These are phyloP conservation scores for Nigrograna mackinnonii DNA, from an alignment of 2,329 filamentous ascomycete species.

Conservation along the genomic window DNA sequence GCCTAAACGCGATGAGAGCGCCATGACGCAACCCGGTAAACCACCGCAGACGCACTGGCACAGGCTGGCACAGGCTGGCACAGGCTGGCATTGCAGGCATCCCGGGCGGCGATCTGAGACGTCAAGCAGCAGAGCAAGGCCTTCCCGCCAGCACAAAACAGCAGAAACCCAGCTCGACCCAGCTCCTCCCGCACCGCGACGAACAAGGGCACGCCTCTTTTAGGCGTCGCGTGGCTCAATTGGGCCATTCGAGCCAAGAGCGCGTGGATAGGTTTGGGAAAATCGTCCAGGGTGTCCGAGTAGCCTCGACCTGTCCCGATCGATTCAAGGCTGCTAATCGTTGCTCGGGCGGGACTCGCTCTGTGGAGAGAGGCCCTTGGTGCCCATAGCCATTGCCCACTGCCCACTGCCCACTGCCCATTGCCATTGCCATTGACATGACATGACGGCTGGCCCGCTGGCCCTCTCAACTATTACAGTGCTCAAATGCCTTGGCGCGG, in stretches of 20 bases:
- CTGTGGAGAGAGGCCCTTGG: neutral
- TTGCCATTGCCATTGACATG: neutral
- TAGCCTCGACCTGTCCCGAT: too few species aligned
- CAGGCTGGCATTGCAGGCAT: neutral
- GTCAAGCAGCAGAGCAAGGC: neutral
- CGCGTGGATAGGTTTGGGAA: neutral
- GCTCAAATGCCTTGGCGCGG: too few species aligned
- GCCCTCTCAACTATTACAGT: too few species aligned
- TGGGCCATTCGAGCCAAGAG: neutral
- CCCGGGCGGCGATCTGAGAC: neutral
- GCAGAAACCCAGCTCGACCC: too few species aligned
- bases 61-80: neutral
- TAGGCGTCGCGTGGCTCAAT: neutral
- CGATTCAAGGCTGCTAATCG: too few species aligned
- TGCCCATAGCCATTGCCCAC: neutral
- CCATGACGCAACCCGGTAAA: constrained; percentile 6
- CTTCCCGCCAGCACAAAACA: neutral
- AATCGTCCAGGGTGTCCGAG: neutral
- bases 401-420: neutral
- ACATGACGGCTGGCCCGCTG: neutral
- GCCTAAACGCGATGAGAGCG: constrained; percentile 3
- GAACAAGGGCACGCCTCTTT: neutral
- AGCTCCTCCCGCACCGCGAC: neutral
- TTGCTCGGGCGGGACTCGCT: too few species aligned
- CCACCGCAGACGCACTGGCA: neutral